A percentile compares a stretch with the other conserved stretches of the same genome.
phyloP scores from a whole-genome alignment of 2,329 filamentous ascomycete species.

The Diaporthe velutina region DNA sequence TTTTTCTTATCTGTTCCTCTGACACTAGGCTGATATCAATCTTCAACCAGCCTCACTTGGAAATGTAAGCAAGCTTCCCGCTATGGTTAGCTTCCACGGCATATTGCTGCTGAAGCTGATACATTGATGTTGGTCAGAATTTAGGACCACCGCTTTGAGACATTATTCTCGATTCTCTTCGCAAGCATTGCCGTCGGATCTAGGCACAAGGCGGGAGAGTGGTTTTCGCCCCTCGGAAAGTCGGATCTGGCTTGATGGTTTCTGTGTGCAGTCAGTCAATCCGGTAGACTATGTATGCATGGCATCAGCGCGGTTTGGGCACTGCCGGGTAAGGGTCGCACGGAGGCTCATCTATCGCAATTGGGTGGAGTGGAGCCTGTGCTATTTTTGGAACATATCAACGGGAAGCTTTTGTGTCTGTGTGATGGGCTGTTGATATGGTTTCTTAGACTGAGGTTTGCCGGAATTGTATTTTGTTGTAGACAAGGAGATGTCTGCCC shows the following conservation, averaged over 20 bases:
- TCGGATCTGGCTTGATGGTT: neutral
- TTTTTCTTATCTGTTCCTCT: neutral
- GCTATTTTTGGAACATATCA: conserved; percentile 24
- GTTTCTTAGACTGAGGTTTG: neutral
- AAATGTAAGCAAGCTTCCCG: neutral
- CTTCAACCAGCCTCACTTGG: neutral
- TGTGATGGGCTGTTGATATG: neutral
- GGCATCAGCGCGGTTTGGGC: conserved; percentile 18
- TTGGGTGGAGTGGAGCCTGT: neutral
- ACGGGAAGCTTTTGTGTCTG: neutral
- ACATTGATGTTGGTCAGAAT: conserved; percentile 1
- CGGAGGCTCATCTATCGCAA: neutral
- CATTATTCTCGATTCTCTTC: neutral
- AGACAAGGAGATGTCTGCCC: neutral
- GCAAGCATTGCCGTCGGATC: neutral
- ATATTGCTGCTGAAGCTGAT: neutral
- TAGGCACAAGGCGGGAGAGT: neutral
- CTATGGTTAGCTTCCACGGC: neutral
- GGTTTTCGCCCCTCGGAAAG: neutral
- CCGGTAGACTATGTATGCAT: neutral
- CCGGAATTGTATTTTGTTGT: neutral
- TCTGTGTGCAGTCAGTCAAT: neutral
- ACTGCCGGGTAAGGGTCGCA: conserved; percentile 26
- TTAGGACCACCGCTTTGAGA: neutral
- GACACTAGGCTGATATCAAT: neutral